Conservation (phyloP, 257 asterid species). For the Capsicum baccatum region DNA sequence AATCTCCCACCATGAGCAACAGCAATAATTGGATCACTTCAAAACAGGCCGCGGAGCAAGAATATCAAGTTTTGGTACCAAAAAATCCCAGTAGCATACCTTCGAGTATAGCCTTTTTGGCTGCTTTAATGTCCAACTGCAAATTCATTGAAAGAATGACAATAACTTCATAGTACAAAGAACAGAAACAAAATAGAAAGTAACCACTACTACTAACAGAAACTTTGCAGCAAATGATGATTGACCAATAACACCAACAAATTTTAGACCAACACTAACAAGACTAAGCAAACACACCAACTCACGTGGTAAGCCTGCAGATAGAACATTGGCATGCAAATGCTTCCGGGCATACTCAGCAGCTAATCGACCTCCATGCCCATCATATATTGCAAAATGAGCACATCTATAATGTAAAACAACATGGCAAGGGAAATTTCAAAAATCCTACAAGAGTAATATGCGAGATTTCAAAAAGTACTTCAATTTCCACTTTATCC, state of each 20-base stretch:
- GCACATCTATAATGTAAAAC: conserved; percentile 58
- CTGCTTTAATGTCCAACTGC: conserved; percentile 85
- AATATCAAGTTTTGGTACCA: background rate
- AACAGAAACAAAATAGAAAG: conserved; percentile 24
- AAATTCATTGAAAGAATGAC: conserved; percentile 34
- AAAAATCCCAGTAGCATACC: conserved; percentile 47
- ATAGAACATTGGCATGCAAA: conserved; percentile 77
- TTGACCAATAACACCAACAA: conserved; percentile 30
- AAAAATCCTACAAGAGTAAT: background rate
- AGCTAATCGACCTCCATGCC: conserved; percentile 89
- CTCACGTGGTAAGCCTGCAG: conserved; percentile 99
- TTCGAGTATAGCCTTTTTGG: conserved; percentile 80
- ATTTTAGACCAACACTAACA: conserved; percentile 37
- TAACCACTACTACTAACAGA: background rate
- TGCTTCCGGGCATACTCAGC: conserved; percentile 87
- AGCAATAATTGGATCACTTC: background rate
- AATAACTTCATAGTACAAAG: conserved; percentile 4
- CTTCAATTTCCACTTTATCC: background rate
- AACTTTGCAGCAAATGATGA: conserved; percentile 19
- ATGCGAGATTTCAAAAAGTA: background rate
- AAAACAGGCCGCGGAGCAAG: background rate
- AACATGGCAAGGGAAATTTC: background rate
- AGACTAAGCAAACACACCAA: conserved; percentile 81
- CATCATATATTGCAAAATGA: conserved; percentile 86
- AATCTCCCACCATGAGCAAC: conserved; percentile 12